Base-by-base conservation (phyloP, 2,329 filamentous ascomycete genomes). In the Colletotrichum liaoningense region DNA sequence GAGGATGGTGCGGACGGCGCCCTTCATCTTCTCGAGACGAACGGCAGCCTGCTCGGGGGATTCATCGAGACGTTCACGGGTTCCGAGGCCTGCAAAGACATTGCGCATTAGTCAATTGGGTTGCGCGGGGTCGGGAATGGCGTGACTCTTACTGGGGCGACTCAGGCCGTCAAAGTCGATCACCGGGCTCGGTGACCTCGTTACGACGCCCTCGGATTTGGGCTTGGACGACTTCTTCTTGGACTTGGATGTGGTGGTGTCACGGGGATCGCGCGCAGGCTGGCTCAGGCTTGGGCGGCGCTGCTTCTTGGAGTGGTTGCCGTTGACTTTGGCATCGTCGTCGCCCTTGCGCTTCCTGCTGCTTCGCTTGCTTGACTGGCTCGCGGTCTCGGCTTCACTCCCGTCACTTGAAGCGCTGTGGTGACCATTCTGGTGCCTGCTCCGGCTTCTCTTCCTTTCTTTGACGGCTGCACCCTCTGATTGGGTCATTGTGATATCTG, bases 151-250 rank as follows among this genome's bases (percentile, higher is more conserved):
- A 88, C 88, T 90, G 5, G 90, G 89, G 67, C 89, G 84, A 78
- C 88, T 91, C 64, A 92, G 84, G 2, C 90, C 90, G 78, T 91
- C 90, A 76, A 88, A 89, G 79, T 91, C 89, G 75, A 92, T 90
- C 52, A 91, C 83, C 16, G 89, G 90, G 72, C 85, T 89, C 14
- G 72, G 72, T 6, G 72, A 72, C 67, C 64, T 77, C 26, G 82
- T 82, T 74, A 74, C 74, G 55, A 55, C 76, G 55, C 74, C 80
- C 75, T 80, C 81, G 30, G 56, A 11, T 75, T 78, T 79, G 63
- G 71, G 74, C 75, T 67, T 67, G 24, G 67, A 49, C 8, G 42
- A 72, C 79, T 84, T 84, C 79, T 83, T 84, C 73, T 79, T 80
- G 35, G 62, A 42, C 67, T 79, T 78, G 59, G 79, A 76, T 3